Base-by-base conservation (phyloP, 2,329 filamentous ascomycete genomes). In the Colletotrichum tofieldiae region DNA sequence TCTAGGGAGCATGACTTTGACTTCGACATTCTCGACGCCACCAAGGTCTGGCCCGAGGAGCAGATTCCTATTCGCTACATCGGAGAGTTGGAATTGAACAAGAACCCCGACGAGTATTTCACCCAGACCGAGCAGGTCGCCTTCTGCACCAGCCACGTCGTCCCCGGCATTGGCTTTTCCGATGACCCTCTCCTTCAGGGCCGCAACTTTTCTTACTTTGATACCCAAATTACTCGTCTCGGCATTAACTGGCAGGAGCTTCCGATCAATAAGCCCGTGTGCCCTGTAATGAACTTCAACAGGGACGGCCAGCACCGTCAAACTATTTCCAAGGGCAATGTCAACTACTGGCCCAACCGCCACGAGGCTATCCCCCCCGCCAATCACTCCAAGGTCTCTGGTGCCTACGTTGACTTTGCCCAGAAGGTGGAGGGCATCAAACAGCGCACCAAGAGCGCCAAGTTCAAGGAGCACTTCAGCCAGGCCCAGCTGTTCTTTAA, bases 401-500 rank as follows among this genome's bases (percentile, higher is more conserved):
- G 91, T 2, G 92, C 88, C 0, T 96, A 94, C 75, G 80, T 90
- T 5, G 93, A 94, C 58, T 93, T 91, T 75, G 88, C 90, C 0
- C 84, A 90, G 72, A 92, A 91, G 80, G 82, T 93, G 1, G 85
- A 84, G 5, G 93, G 93, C 3, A 90, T 93, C 79, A 96, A 96
- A 84, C 84, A 87, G 23, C 90, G 94, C 14, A 84, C 91, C 7
- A 86, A 89, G 78, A 93, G 90, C 74, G 87, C 87, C 75, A 96
- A 96, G 83, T 96, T 96, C 86, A 88, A 86, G 74, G 93, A 96
- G 73, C 93, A 96, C 79, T 90, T 89, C 81, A 91, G 88, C 61
- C 94, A 96, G 80, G 93, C 94, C 0, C 93, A 95, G 78, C 85
- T 96, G 1, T 96, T 96, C 84, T 96, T 91, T 84, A 96, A 96